phyloP scores from a whole-genome alignment of 768 basidiomycete species.

The Boletus tomentosulus region DNA sequence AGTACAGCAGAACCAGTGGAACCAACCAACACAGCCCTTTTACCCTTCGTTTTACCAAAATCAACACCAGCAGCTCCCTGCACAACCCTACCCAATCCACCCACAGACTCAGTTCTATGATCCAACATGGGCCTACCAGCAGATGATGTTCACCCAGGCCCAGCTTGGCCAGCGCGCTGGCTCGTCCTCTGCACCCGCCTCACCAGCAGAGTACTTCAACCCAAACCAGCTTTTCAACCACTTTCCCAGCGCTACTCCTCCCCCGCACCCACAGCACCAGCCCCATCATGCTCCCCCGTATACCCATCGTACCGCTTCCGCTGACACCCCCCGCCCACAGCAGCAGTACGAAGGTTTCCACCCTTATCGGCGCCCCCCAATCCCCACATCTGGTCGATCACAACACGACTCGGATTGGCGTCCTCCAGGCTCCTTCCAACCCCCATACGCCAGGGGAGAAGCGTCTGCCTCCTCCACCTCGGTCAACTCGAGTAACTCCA shows the following conservation, averaged over 20 bases:
- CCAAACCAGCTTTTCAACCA: conserved; percentile 59
- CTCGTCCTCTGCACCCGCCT: conserved; percentile 35
- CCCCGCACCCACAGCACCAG: conserved; percentile 48
- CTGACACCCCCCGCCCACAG: conserved; percentile 22
- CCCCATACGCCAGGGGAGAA: conserved; percentile 76
- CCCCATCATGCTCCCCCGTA: conserved; percentile 30
- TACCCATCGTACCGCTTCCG: conserved; percentile 36
- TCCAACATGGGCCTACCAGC: conserved; percentile 83
- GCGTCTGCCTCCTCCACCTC: conserved; percentile 79
- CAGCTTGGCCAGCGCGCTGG: conserved; percentile 44
- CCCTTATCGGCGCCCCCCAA: conserved; percentile 71
- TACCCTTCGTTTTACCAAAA: conserved; percentile 78
- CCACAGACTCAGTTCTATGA: conserved; percentile 58
- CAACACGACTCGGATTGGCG: conserved; percentile 46
- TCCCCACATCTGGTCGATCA: conserved; percentile 26
- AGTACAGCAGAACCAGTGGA: conserved; percentile 69
- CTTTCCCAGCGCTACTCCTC: conserved; percentile 69
- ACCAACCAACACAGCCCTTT: conserved; percentile 60
- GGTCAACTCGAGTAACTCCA: conserved; percentile 58
- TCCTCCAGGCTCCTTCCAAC: conserved; percentile 48
- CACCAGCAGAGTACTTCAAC: conserved; percentile 53
- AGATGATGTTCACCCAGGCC: conserved; percentile 78
- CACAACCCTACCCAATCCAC: conserved; percentile 46
- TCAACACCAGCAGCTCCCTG: conserved; percentile 43
- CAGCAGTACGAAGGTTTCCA: conserved; percentile 58